phyloP scores from a whole-genome alignment of 2,329 filamentous ascomycete species.

The Truncatella angustata region DNA sequence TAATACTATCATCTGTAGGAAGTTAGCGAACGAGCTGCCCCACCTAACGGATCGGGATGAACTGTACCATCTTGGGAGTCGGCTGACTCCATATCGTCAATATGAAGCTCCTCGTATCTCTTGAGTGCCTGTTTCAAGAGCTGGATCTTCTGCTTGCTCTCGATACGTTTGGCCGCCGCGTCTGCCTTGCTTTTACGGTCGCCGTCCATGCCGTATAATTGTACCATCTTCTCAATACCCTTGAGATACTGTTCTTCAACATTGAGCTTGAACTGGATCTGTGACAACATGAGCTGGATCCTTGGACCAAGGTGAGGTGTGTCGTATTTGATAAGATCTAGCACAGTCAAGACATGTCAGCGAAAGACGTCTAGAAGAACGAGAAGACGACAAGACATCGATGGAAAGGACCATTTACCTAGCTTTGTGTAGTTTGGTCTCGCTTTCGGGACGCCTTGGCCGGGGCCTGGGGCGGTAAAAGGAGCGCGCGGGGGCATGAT shows the following conservation, averaged over 20 bases:
- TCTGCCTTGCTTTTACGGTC: slow-evolving; percentile 94
- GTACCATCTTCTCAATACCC: slow-evolving; percentile 98
- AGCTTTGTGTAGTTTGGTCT: slow-evolving; percentile 94
- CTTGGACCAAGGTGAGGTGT: slow-evolving; percentile 92
- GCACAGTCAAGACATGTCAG: not conserved
- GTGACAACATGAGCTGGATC: slow-evolving; percentile 98
- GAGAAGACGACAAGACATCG: too few species aligned
- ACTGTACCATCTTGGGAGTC: slow-evolving; percentile 77
- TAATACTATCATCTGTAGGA: slow-evolving; percentile 84
- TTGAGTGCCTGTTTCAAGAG: slow-evolving; percentile 93
- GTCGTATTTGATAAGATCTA: slow-evolving; percentile 98
- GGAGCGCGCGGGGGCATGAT: slow-evolving; percentile 80
- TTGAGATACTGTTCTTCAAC: slow-evolving; percentile 99
- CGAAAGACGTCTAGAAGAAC: slow-evolving; percentile 13
- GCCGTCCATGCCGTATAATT: slow-evolving; percentile 94
- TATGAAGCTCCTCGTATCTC: slow-evolving; percentile 94
- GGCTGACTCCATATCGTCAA: slow-evolving; percentile 74
- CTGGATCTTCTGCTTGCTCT: slow-evolving; percentile 98
- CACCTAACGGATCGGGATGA: not conserved
- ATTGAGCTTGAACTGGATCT: slow-evolving; percentile 97
- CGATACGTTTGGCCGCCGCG: slow-evolving; percentile 82
- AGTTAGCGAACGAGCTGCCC: slow-evolving; percentile 9
- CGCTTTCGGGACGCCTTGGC: slow-evolving; percentile 66
- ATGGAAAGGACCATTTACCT: slow-evolving; percentile 54
- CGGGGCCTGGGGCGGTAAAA: slow-evolving; percentile 71